Percentiles rank a stretch among this genome's conserved stretches.
Evolutionary conservation across 2,329 filamentous ascomycete genomes (phyloP).

Genomic region (Aspergillus sp.): DNA sequence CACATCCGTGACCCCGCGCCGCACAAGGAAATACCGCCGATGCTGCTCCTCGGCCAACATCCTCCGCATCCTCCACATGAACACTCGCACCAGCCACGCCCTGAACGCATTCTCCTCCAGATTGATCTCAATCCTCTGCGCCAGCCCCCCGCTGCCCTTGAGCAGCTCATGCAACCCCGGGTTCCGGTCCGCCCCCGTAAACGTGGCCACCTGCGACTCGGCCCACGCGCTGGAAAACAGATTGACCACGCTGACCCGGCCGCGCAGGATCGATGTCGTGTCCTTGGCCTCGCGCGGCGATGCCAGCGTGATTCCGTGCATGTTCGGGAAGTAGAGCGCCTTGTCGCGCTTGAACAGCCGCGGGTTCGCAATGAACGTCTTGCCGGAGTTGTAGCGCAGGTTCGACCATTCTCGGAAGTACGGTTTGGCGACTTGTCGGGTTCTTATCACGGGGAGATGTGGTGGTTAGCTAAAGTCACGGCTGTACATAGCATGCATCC

Average conservation of each 20-base stretch:
- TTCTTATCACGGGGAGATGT: conserved; percentile 39
- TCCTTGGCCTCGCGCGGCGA: conserved; percentile 49
- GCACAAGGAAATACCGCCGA: conserved; percentile 50
- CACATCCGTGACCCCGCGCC: conserved; percentile 46
- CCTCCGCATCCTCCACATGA: conserved; percentile 42
- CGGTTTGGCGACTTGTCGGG: conserved; percentile 67
- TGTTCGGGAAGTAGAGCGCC: conserved; percentile 88
- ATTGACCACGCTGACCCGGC: conserved; percentile 67
- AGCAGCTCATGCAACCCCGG: conserved; percentile 58
- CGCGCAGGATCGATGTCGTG: conserved; percentile 65
- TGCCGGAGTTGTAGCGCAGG: conserved; percentile 71
- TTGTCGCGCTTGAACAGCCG: conserved; percentile 73
- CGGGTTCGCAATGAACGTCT: conserved; percentile 79
- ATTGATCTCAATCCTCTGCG: conserved; percentile 80
- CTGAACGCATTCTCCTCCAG: conserved; percentile 69
- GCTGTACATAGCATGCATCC: conserved; percentile 4
- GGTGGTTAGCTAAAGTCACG: no score
- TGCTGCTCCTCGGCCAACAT: conserved; percentile 43
- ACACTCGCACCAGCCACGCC: conserved; percentile 47
- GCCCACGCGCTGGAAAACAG: conserved; percentile 82
- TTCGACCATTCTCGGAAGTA: conserved; percentile 97
- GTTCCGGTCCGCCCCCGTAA: conserved; percentile 58
- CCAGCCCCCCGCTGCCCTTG: conserved; percentile 40
- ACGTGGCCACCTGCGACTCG: conserved; percentile 66
- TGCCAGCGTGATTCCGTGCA: conserved; percentile 67